Evolutionary conservation across 345 rosid genomes (phyloP).

Genomic region (Brassica cretica): DNA sequence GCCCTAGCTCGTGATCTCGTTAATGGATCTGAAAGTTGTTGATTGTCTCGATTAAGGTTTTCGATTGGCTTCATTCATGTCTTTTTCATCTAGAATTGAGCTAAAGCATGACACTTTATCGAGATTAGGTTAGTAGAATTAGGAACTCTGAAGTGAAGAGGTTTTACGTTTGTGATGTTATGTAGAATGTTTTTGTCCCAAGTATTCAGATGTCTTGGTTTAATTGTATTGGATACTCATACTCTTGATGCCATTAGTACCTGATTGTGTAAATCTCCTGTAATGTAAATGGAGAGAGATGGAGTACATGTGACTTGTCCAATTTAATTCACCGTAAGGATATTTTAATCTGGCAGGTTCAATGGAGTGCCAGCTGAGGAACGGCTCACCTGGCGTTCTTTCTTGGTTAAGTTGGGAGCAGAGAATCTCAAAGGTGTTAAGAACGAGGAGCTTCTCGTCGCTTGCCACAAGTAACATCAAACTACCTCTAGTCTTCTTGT

Average conservation of each 20-base stretch:
- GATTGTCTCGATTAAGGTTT: not conserved
- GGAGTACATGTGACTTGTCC: slow-evolving; percentile 7
- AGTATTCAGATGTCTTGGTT: not conserved
- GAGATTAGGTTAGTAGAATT: not conserved
- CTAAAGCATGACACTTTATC: slow-evolving; percentile 2
- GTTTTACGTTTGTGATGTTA: not conserved
- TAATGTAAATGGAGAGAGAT: not conserved
- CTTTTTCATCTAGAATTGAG: too few relatives aligned
- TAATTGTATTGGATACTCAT: not conserved
- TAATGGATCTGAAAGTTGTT: slow-evolving; percentile 1
- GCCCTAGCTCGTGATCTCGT: not conserved
- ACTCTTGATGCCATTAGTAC: not conserved
- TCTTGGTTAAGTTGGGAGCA: slow-evolving; percentile 87
- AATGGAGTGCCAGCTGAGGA: slow-evolving; percentile 98
- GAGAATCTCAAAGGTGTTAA: slow-evolving; percentile 89
- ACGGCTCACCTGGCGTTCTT: slow-evolving; percentile 85
- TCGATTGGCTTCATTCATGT: not conserved
- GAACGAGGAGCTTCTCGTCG: slow-evolving; percentile 93
- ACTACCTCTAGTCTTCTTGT: not conserved
- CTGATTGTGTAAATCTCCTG: not conserved
- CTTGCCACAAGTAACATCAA: slow-evolving; percentile 82
- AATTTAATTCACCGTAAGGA: not conserved
- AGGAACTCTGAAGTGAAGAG: not conserved
- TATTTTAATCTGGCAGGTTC: slow-evolving; percentile 50
- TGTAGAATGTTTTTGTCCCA: not conserved